Evolutionary conservation across 2,329 filamentous ascomycete species (phyloP).

Genomic region (Torrubiellomyces zombiae): DNA sequence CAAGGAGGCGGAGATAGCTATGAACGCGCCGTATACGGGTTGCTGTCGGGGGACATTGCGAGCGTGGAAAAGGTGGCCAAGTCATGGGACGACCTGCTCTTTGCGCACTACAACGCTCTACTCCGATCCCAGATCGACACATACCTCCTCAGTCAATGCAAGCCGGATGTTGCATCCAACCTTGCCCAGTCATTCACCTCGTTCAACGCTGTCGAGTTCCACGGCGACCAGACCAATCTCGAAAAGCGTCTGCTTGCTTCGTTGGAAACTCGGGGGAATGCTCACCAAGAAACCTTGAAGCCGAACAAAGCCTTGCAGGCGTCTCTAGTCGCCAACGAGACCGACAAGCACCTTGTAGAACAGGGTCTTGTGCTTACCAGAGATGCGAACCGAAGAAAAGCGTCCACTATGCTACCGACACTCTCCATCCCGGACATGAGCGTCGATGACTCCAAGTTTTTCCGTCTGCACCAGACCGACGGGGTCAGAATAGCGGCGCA

Average conservation of each 20-base stretch:
- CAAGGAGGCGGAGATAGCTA: slow-evolving; percentile 56
- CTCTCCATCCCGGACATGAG: too few relatives aligned
- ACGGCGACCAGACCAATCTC: slow-evolving; percentile 36
- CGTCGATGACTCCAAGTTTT: slow-evolving; percentile 35
- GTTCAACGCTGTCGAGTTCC: slow-evolving; percentile 48
- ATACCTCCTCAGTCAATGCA: slow-evolving; percentile 42
- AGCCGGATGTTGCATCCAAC: slow-evolving; percentile 34
- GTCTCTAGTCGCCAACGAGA: slow-evolving; percentile 50
- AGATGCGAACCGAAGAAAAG: slow-evolving; percentile 10
- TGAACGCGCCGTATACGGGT: slow-evolving; percentile 77
- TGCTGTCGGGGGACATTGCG: slow-evolving; percentile 70
- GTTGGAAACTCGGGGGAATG: slow-evolving; percentile 39
- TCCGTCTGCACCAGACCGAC: slow-evolving; percentile 40
- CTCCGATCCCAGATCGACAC: slow-evolving; percentile 64
- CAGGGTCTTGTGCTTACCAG: slow-evolving; percentile 30
- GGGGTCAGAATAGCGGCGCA: slow-evolving; percentile 55
- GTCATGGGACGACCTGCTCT: slow-evolving; percentile 75
- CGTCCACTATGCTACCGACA: too few relatives aligned
- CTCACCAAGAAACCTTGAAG: slow-evolving; percentile 39
- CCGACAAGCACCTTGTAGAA: slow-evolving; percentile 39
- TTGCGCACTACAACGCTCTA: slow-evolving; percentile 75
- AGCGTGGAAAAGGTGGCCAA: slow-evolving; percentile 63
- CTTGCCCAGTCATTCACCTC: slow-evolving; percentile 41
- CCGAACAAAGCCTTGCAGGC: slow-evolving; percentile 65
- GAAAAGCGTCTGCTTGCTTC: slow-evolving; percentile 42